phyloP scores from a whole-genome alignment of 2,329 filamentous ascomycete species.

The Tolypocladium ophioglossoides region DNA sequence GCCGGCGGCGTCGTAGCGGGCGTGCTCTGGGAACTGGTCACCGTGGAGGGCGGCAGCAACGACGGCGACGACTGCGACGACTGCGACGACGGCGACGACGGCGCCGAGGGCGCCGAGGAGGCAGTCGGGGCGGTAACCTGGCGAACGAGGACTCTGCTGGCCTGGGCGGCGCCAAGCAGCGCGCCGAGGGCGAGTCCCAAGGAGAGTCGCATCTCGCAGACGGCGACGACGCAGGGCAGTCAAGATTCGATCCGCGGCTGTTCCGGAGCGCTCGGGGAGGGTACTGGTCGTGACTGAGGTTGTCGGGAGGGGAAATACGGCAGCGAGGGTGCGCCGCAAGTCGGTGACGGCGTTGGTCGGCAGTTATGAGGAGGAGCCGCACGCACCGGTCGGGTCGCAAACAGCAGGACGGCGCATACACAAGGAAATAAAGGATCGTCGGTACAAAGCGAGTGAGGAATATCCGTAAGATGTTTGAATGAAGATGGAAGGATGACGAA shows the following conservation, averaged over 20 bases:
- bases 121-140: neutral
- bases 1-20: neutral
- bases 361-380: neutral
- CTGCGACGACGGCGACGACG: neutral
- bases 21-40: neutral
- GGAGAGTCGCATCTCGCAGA: conserved; percentile 10
- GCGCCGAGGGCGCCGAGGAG: neutral
- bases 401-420: neutral
- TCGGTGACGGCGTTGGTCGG: neutral
- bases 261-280: neutral
- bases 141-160: conserved; percentile 5
- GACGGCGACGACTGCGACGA: no score
- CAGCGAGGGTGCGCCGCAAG: neutral
- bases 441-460: neutral
- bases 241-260: neutral
- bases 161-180: conserved; percentile 9
- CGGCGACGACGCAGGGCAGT: neutral
- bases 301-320: neutral
- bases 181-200: conserved; percentile 12
- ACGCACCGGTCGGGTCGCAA: neutral
- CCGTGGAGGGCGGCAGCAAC: no score
- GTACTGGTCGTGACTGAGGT: neutral
- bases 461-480: neutral
- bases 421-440: neutral
- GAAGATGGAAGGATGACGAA: neutral